These are phyloP conservation scores for Malassezia vespertilionis DNA, from an alignment of 1,284 basidiomycete genomes.

Conservation along the genomic window DNA sequence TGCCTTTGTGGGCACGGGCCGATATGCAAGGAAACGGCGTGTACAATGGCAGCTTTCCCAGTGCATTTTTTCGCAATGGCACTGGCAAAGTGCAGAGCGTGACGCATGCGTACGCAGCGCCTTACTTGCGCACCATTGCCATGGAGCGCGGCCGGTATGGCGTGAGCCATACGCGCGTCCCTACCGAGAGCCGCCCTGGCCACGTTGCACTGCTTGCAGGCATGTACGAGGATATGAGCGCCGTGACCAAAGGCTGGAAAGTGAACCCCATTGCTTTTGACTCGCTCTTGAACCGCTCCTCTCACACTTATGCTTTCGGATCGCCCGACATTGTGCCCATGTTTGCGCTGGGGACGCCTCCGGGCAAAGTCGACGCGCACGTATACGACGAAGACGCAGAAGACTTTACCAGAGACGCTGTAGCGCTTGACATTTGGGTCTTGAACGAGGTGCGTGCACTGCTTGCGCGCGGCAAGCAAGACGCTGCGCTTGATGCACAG, in stretches of 20 bases:
- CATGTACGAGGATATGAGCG: conserved; percentile 86
- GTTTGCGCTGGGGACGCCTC: conserved; percentile 62
- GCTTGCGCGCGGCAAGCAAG: conserved; percentile 16
- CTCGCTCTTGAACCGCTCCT: conserved; percentile 75
- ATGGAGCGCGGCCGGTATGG: conserved; percentile 62
- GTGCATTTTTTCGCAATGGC: conserved; percentile 1
- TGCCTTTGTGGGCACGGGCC: conserved; percentile 25
- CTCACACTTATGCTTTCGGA: conserved; percentile 68
- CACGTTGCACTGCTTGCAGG: conserved; percentile 79
- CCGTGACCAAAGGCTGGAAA: conserved; percentile 79
- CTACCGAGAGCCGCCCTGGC: conserved; percentile 76
- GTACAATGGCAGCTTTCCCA: background rate
- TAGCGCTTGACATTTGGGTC: conserved; percentile 68
- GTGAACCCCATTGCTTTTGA: conserved; percentile 80
- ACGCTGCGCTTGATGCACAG: conserved; percentile 49
- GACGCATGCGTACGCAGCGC: conserved; percentile 53
- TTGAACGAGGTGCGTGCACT: conserved; percentile 58
- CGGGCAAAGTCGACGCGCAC: conserved; percentile 63
- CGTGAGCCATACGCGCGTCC: conserved; percentile 73
- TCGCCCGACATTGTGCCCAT: conserved; percentile 82
- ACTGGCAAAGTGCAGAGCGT: background rate
- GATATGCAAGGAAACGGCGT: background rate
- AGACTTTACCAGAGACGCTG: conserved; percentile 57
- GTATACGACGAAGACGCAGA: conserved; percentile 65
- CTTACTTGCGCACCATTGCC: conserved; percentile 62